Base-by-base conservation (phyloP, 2,329 filamentous ascomycete species). In the Lachnellula suecica region DNA sequence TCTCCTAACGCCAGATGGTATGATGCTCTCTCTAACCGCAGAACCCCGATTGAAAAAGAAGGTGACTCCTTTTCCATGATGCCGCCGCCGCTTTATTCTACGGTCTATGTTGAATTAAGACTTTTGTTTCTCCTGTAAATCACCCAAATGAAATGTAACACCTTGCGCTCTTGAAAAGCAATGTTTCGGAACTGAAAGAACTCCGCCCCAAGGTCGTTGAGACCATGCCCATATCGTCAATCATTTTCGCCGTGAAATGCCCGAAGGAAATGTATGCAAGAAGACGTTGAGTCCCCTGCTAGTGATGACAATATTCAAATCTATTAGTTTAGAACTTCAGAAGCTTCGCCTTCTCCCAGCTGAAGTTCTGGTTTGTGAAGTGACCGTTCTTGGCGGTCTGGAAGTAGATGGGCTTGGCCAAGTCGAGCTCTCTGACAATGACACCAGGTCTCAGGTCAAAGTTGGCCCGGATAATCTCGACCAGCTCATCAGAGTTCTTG, bases 351-450 rank as follows among this genome's bases (percentile, higher is more conserved):
- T 97, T 84, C 86, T 99, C 94, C 94, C 94, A 99, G 77, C 80
- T 85, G 84, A 99, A 99, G 75, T 75, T 80, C 84, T 96, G 94
- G 89, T 97, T 94, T 77, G 91, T 96, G 78, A 99, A 99, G 85
- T 99, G 94, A 68, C 94, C 94, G 79, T 97, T 97, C 89, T 97
- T 97, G 78, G 94, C 94, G 53, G 94, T 99, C 81, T 93, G 84
- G 83, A 85, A 85, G 87, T 99, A 99, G 81, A 97, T 97, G 71
- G 94, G 94, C 77, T 91, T 91, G 75, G 85, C 88, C 63, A 99
- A 84, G 78, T 94, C 88, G 63, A 99, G 88, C 79, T 97, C 92
- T 80, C 91, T 91, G 77, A 97, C 94, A 69, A 99, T 97, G 74
- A 97, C 91, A 86, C 94, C 94, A 53, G 94, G 94, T 70, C 94